phyloP scores from a whole-genome alignment of 768 basidiomycete genomes.

The Phaeolepiota aurea region DNA sequence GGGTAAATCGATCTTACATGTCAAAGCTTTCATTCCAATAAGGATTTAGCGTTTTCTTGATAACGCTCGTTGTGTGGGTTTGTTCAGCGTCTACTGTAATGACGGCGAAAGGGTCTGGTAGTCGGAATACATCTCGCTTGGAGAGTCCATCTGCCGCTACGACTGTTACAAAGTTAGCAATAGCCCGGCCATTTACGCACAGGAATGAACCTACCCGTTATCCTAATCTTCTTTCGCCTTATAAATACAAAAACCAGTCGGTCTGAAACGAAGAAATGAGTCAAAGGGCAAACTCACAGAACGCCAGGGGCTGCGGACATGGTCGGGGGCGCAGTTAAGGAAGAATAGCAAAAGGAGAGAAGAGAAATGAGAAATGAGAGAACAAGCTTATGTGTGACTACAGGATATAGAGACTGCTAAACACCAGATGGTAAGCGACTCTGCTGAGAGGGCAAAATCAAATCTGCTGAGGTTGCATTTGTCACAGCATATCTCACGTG shows the following conservation, averaged over 20 bases:
- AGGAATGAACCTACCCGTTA: constrained; percentile 53
- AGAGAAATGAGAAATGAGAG: too few relatives aligned
- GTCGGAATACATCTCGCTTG: constrained; percentile 92
- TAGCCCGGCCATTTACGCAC: not conserved
- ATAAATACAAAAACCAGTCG: too few relatives aligned
- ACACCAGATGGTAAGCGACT: too few relatives aligned
- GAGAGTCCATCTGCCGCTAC: constrained; percentile 92
- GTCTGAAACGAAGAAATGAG: constrained; percentile 20
- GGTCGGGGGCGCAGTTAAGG: constrained; percentile 4
- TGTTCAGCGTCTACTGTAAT: constrained; percentile 98
- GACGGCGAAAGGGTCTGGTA: constrained; percentile 97
- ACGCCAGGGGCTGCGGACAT: constrained; percentile 42
- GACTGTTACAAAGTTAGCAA: constrained; percentile 34
- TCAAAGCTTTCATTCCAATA: constrained; percentile 99
- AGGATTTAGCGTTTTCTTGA: constrained; percentile 91
- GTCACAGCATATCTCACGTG: too few relatives aligned
- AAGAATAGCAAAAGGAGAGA: too few relatives aligned
- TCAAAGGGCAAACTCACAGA: constrained; percentile 25
- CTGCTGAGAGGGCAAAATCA: too few relatives aligned
- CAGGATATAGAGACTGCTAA: too few relatives aligned
- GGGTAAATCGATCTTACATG: constrained; percentile 47
- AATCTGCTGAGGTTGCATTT: too few relatives aligned
- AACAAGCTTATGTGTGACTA: too few relatives aligned
- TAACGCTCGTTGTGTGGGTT: constrained; percentile 93
- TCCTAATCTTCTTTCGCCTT: constrained; percentile 73